A percentile compares a stretch with the other conserved stretches of the same genome.
These are phyloP conservation scores for Diplodia sapinea DNA, from an alignment of 2,329 filamentous ascomycete species.

Conservation along the genomic window DNA sequence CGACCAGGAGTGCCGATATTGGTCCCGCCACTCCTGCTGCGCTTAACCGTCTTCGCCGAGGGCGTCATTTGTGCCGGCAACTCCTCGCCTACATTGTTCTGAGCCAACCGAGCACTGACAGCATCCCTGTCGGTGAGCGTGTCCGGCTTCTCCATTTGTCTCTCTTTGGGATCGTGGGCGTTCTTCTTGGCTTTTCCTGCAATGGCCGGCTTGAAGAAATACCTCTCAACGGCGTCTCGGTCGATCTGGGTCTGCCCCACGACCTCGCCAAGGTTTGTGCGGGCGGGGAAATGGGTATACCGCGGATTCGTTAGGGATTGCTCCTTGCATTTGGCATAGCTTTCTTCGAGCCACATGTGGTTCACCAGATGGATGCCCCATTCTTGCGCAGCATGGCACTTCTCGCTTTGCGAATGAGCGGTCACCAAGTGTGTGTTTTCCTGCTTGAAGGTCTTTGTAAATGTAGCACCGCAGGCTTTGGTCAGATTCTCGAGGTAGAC, in stretches of 20 bases:
- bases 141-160: constrained; percentile 24
- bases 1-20: constrained; percentile 59
- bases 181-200: not conserved
- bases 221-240: constrained; percentile 71
- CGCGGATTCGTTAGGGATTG: constrained; percentile 73
- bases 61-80: constrained; percentile 39
- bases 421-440: constrained; percentile 97
- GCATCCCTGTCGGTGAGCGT: constrained; percentile 37
- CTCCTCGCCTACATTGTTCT: constrained; percentile 33
- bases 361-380: constrained; percentile 92
- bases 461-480: constrained; percentile 80
- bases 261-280: constrained; percentile 91
- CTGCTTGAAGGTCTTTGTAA: constrained; percentile 91
- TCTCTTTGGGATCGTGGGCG: not conserved
- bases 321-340: constrained; percentile 85
- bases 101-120: not conserved
- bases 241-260: constrained; percentile 89
- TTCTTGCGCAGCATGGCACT: constrained; percentile 88
- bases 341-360: constrained; percentile 97
- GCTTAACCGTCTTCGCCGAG: constrained; percentile 38
- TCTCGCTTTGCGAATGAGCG: constrained; percentile 86
- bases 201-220: constrained; percentile 50
- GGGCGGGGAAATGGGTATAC: constrained; percentile 84
- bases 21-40: constrained; percentile 35
- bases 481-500: constrained; percentile 94